phyloP scores from a whole-genome alignment of 768 basidiomycete species.

The Tricholoma saponaceum region DNA sequence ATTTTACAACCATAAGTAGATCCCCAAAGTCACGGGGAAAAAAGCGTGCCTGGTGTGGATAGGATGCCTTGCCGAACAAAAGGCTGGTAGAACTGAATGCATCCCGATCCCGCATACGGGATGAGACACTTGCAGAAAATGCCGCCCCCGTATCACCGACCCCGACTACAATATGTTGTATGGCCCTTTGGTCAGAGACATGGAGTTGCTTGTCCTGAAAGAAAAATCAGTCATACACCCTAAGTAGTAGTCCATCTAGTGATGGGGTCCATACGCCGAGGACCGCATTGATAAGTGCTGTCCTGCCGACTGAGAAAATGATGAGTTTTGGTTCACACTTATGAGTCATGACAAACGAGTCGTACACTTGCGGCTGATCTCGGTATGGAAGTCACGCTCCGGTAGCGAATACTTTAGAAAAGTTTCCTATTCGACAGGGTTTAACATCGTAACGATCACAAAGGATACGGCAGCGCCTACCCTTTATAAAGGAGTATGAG shows the following conservation, averaged over 20 bases:
- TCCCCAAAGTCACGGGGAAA: no score
- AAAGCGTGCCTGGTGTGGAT: conserved; percentile 3
- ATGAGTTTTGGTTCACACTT: neutral
- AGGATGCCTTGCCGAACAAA: conserved; percentile 4
- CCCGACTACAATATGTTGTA: conserved; percentile 33
- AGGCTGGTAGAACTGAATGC: neutral
- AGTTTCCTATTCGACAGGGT: neutral
- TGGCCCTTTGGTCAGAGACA: conserved; percentile 32
- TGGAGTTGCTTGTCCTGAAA: conserved; percentile 20
- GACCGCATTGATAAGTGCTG: conserved; percentile 13
- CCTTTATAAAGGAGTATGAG: conserved; percentile 24
- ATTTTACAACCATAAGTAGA: neutral
- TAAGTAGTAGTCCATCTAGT: neutral
- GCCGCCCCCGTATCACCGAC: conserved; percentile 9
- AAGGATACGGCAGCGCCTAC: conserved; percentile 8
- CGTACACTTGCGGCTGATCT: neutral
- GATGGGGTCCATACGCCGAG: conserved; percentile 11
- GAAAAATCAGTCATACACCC: neutral
- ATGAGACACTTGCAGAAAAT: neutral
- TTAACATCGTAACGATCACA: neutral
- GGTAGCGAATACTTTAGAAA: neutral
- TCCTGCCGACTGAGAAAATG: conserved; percentile 11
- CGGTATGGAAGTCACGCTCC: neutral
- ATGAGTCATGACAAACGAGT: neutral
- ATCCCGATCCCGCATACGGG: conserved; percentile 8